Conservation (phyloP, 176 grass and related monocot species). For the Zea mays region DNA sequence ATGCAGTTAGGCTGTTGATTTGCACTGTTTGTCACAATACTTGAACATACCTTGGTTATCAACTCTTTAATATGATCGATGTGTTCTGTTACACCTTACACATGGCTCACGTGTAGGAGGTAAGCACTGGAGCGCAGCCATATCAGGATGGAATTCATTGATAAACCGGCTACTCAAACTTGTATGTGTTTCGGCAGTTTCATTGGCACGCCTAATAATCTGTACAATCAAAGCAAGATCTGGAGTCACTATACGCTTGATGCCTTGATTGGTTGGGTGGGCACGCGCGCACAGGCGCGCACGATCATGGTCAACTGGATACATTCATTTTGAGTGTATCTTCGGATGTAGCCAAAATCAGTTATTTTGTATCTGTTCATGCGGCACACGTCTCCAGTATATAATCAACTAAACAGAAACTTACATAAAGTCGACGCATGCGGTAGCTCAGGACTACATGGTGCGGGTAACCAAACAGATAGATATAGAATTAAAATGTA, state of each 20-base stretch:
- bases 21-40: not conserved
- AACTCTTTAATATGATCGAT: constrained; percentile 75
- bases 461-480: too few species aligned
- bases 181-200: constrained; percentile 61
- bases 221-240: constrained; percentile 44
- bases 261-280: too few species aligned
- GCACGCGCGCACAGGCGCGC: too few species aligned
- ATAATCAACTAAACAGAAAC: too few species aligned
- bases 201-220: constrained; percentile 88
- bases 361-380: too few species aligned
- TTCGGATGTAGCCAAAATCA: too few species aligned
- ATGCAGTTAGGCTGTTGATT: not conserved
- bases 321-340: too few species aligned
- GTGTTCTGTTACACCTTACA: constrained; percentile 60
- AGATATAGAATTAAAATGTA: not conserved
- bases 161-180: constrained; percentile 67
- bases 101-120: constrained; percentile 71
- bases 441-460: too few species aligned
- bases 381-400: too few species aligned
- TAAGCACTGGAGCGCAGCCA: constrained; percentile 65
- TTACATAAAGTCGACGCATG: too few species aligned
- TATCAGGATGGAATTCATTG: constrained; percentile 72
- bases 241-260: not conserved
- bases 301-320: too few species aligned
- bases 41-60: constrained; percentile 63